phyloP scores from a whole-genome alignment of 345 rosid species.

The Salix purpurea region DNA sequence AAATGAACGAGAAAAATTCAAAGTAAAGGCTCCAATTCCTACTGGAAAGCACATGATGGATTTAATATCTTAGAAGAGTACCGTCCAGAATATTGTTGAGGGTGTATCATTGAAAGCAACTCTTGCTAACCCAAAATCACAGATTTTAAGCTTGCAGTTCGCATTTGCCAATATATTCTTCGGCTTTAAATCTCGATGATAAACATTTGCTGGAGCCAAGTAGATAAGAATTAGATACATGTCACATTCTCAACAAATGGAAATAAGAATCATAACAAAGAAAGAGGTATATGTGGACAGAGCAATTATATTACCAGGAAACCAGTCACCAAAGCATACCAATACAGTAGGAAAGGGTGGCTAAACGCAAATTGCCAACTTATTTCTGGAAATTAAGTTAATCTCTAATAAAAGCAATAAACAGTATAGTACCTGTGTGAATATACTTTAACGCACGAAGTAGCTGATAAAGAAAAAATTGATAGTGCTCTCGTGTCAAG shows the following conservation, averaged over 20 bases:
- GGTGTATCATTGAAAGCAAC: conserved; percentile 93
- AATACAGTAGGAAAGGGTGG: neutral
- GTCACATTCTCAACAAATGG: neutral
- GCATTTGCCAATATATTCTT: conserved; percentile 98
- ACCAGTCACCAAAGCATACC: neutral
- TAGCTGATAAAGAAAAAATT: conserved; percentile 87
- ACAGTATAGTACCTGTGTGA: conserved; percentile 64
- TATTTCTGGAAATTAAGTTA: neutral
- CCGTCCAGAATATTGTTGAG: conserved; percentile 90
- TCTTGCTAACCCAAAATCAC: conserved; percentile 95
- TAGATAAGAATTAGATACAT: conserved; percentile 16
- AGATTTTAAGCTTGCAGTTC: conserved; percentile 89
- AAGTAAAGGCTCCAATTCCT: conserved; percentile 6
- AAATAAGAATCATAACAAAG: neutral
- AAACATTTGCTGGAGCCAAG: conserved; percentile 79
- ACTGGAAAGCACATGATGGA: neutral
- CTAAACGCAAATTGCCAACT: neutral
- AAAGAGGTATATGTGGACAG: neutral
- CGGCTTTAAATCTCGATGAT: conserved; percentile 90
- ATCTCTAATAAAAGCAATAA: neutral
- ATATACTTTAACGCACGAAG: conserved; percentile 91
- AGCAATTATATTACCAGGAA: neutral
- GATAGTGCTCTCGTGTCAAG: conserved; percentile 89
- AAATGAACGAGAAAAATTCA: conserved; percentile 16
- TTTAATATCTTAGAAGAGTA: conserved; percentile 19